Conservation (phyloP, 345 rosid genomes). For the Hibiscus mutabilis region DNA sequence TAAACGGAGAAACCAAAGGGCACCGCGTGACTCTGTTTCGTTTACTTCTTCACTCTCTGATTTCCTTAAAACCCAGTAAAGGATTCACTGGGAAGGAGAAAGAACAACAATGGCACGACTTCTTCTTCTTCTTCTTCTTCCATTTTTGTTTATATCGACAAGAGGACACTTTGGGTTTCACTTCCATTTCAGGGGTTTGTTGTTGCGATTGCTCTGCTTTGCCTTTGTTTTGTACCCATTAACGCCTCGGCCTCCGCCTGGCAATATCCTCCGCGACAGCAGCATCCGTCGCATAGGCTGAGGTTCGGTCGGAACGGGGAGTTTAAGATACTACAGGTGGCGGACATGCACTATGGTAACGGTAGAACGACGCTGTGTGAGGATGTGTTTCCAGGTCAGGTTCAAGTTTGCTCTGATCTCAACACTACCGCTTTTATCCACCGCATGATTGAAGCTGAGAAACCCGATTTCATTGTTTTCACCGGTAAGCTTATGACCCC, state of each 20-base stretch:
- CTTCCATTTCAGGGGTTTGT: slow-evolving; percentile 12
- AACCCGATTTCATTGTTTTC: slow-evolving; percentile 77
- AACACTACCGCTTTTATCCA: slow-evolving; percentile 70
- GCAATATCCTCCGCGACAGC: slow-evolving; percentile 2
- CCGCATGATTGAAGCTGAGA: slow-evolving; percentile 70
- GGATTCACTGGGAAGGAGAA: neutral
- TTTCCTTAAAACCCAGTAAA: neutral
- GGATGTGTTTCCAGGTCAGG: slow-evolving; percentile 45
- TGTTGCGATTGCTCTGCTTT: slow-evolving; percentile 9
- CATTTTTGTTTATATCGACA: neutral
- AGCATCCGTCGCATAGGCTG: slow-evolving; percentile 22
- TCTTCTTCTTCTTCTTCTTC: neutral
- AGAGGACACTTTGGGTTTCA: neutral
- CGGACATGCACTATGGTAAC: slow-evolving; percentile 81
- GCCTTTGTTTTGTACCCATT: slow-evolving; percentile 13
- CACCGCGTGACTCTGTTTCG: too few species aligned
- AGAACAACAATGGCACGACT: neutral
- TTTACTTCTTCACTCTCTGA: neutral
- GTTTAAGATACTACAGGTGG: slow-evolving; percentile 83
- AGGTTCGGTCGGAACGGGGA: slow-evolving; percentile 46
- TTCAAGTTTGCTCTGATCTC: slow-evolving; percentile 64
- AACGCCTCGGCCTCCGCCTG: slow-evolving; percentile 11
- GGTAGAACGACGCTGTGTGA: slow-evolving; percentile 53
- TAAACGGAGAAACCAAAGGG: too few species aligned
- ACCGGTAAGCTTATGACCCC: slow-evolving; percentile 38